phyloP scores from a whole-genome alignment of 257 asterid species.

The Paulownia fortunei region DNA sequence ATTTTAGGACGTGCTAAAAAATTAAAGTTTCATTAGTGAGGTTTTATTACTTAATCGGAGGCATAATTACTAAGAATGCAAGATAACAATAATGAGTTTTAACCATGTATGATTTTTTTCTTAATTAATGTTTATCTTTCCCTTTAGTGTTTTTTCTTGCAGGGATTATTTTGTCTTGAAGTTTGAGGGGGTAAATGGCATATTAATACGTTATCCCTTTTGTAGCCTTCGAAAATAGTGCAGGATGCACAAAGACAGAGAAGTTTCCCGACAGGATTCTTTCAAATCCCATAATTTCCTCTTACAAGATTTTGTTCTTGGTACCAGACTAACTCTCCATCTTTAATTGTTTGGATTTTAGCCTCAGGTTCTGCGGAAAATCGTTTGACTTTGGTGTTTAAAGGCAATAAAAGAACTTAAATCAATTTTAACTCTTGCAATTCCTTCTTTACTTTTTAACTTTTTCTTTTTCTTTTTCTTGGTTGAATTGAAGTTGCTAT shows the following conservation, averaged over 20 bases:
- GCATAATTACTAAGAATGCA: neutral
- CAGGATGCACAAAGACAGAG: neutral
- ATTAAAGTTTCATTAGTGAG: neutral
- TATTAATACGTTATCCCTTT: neutral
- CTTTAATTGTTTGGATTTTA: slow-evolving; percentile 41
- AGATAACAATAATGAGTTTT: neutral
- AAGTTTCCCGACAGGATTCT: neutral
- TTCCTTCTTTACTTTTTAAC: slow-evolving; percentile 12
- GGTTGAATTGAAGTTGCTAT: slow-evolving; percentile 35
- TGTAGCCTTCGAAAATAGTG: neutral
- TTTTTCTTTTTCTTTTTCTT: slow-evolving; percentile 16
- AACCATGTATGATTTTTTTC: neutral
- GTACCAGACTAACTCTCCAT: neutral
- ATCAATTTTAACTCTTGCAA: slow-evolving; percentile 14
- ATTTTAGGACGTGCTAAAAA: too few relatives aligned
- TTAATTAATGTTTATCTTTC: neutral
- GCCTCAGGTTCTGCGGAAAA: slow-evolving; percentile 43
- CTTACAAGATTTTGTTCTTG: neutral
- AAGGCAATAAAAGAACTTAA: slow-evolving; percentile 39
- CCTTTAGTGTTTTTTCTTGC: too few relatives aligned
- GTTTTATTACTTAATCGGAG: neutral
- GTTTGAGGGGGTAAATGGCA: too few relatives aligned
- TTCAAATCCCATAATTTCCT: neutral
- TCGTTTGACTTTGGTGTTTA: slow-evolving; percentile 48
- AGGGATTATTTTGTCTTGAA: too few relatives aligned